Percentiles rank a stretch among this genome's conserved stretches.
Conservation (phyloP, 768 basidiomycete species). For the Gelatoporia subvermispora region DNA sequence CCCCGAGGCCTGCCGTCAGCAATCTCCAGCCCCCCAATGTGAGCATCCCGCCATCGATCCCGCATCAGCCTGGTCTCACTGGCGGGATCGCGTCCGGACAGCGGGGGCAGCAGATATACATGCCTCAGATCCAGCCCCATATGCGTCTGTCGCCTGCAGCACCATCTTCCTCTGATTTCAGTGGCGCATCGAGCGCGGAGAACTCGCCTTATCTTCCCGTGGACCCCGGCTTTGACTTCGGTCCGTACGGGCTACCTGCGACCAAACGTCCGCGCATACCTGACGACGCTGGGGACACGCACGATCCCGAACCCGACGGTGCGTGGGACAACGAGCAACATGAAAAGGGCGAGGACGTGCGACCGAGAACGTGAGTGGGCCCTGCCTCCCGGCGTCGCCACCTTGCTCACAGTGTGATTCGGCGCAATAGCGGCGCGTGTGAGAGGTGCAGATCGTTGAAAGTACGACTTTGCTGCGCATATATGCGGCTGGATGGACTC, state of each 20-base stretch:
- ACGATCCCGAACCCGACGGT: conserved; percentile 1
- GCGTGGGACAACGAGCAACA: conserved; percentile 6
- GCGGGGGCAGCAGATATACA: not conserved
- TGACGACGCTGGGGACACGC: conserved; percentile 11
- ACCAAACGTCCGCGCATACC: conserved; percentile 14
- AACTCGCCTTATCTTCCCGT: not conserved
- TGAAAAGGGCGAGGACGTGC: conserved; percentile 11
- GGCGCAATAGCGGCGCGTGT: conserved; percentile 50
- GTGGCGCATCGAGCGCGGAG: not conserved
- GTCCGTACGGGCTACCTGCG: conserved; percentile 2
- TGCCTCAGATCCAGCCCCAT: not conserved
- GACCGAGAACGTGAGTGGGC: conserved; percentile 15
- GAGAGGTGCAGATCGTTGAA: conserved; percentile 61
- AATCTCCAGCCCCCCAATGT: not conserved
- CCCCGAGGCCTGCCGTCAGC: not conserved
- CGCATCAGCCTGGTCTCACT: too few relatives aligned
- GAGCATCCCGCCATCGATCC: not conserved
- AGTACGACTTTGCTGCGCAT: conserved; percentile 21
- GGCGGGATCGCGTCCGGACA: too few relatives aligned
- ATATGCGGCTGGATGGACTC: not conserved
- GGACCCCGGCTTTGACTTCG: not conserved
- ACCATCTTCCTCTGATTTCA: not conserved
- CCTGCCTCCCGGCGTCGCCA: not conserved
- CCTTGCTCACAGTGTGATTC: not conserved
- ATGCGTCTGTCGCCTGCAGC: not conserved